Evolutionary conservation across 306 rosid species (phyloP).

Genomic region (Lathyrus tuberosus): DNA sequence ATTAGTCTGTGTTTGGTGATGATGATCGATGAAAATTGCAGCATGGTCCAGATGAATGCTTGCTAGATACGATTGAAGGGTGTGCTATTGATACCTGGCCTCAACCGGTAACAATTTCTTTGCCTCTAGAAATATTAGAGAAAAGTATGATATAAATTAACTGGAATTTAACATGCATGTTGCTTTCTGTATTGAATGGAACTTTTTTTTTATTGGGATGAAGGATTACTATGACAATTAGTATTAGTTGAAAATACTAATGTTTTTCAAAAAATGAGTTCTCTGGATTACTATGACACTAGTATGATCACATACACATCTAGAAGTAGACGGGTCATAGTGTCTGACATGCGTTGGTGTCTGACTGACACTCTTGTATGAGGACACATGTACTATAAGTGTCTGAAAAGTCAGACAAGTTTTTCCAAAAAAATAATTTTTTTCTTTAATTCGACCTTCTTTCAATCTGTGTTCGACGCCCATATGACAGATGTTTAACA

Average conservation of each 20-base stretch:
- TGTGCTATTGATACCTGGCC: slow-evolving; percentile 87
- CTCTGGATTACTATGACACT: too few relatives aligned
- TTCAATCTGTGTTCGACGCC: too few relatives aligned
- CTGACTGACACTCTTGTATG: too few relatives aligned
- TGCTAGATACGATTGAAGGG: slow-evolving; percentile 80
- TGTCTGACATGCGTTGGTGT: too few relatives aligned
- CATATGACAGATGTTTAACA: too few relatives aligned
- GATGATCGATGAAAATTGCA: slow-evolving; percentile 43
- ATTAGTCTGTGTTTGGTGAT: not conserved
- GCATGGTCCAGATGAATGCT: slow-evolving; percentile 88
- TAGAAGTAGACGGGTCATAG: too few relatives aligned
- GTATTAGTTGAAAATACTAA: not conserved
- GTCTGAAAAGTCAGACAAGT: too few relatives aligned
- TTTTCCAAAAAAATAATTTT: too few relatives aligned
- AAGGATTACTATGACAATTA: not conserved
- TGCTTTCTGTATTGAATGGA: not conserved
- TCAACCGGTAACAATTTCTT: slow-evolving; percentile 56
- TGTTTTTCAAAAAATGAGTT: too few relatives aligned
- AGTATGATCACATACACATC: too few relatives aligned
- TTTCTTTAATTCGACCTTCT: too few relatives aligned
- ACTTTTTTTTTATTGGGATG: not conserved
- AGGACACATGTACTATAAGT: too few relatives aligned
- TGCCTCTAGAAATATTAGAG: not conserved
- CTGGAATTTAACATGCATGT: not conserved
- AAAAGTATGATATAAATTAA: not conserved